Evolutionary conservation across 1,284 basidiomycete species (phyloP), one percentile per base, ranked within the genome.

Genomic region (Ceratorhiza oryzae-sativae): DNA sequence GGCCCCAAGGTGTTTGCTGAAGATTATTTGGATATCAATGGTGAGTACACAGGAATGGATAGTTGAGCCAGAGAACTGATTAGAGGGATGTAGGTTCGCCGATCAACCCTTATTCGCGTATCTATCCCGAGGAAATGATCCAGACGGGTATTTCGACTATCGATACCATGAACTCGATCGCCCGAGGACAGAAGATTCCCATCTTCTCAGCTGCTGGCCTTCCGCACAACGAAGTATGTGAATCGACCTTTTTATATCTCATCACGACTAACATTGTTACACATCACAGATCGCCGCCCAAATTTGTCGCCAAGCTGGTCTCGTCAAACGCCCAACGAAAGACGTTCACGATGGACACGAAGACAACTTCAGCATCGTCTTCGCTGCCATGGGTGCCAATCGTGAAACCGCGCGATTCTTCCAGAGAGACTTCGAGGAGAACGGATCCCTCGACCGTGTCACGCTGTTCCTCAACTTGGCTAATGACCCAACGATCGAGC

Each of bases 101-200:
- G 61, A 99, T 99, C 84, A 99, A 99, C 84, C 97, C 97, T 18
- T 99, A 92, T 84, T 95, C 95, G 74, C 95, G 97, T 80, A 98
- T 98, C 83, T 99, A 99, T 84, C 97, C 97, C 75, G 97, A 99
- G 83, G 97, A 99, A 84, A 99, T 99, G 97, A 99, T 99, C 77
- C 97, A 99, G 82, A 99, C 97, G 23, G 97, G 97, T 84, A 99
- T 99, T 80, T 98, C 97, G 46, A 99, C 97, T 39, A 98, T 98
- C 80, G 95, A 98, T 82, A 90, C 90, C 62, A 98, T 98, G 96
- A 97, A 99, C 84, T 97, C 97, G 75, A 99, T 99, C 80, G 97
- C 97, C 72, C 95, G 97, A 85, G 97, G 97, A 56, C 97, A 99
- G 83, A 99, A 99, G 88, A 99, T 99, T 76, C 97, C 97, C 75